Percentiles rank a stretch among this genome's conserved stretches.
These are phyloP conservation scores for Lecanicillium sp. DNA, from an alignment of 2,329 filamentous ascomycete species.

Conservation along the genomic window DNA sequence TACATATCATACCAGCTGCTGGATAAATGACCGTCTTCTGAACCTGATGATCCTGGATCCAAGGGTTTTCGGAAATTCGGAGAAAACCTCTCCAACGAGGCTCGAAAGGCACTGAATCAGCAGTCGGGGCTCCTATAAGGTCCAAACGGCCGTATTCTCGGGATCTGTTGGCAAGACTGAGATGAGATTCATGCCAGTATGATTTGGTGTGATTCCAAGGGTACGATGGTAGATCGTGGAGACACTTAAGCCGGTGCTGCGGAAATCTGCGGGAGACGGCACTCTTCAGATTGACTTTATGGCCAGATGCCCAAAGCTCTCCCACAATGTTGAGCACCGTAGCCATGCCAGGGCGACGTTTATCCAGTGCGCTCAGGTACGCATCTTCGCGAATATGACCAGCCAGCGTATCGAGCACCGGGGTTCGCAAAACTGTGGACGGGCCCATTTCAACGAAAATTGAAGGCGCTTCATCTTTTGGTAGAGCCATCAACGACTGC, in stretches of 20 bases:
- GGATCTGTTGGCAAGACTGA: slow-evolving; percentile 38
- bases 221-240: slow-evolving; percentile 45
- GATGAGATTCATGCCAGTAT: slow-evolving; percentile 49
- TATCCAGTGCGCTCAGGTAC: slow-evolving; percentile 26
- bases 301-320: slow-evolving; percentile 33
- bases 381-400: slow-evolving; percentile 5
- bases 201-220: slow-evolving; percentile 47
- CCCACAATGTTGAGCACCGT: slow-evolving; percentile 29
- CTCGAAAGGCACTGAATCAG: slow-evolving; percentile 39
- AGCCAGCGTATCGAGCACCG: slow-evolving; percentile 25
- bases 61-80: slow-evolving; percentile 43
- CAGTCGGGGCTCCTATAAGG: slow-evolving; percentile 41
- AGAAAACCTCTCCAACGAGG: slow-evolving; percentile 46
- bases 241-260: slow-evolving; percentile 24
- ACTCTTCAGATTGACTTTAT: slow-evolving; percentile 25
- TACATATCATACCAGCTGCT: slow-evolving; percentile 43
- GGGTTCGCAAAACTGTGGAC: slow-evolving; percentile 29
- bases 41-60: slow-evolving; percentile 47
- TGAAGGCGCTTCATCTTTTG: slow-evolving; percentile 25
- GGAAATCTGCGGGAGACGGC: slow-evolving; percentile 20
- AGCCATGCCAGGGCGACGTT: slow-evolving; percentile 18
- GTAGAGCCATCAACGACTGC: slow-evolving; percentile 25
- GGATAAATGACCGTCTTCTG: slow-evolving; percentile 46
- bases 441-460: slow-evolving; percentile 39
- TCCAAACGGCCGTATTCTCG: slow-evolving; percentile 42